Conservation (phyloP, 2,329 filamentous ascomycete genomes). For the Phialophora tarda region DNA sequence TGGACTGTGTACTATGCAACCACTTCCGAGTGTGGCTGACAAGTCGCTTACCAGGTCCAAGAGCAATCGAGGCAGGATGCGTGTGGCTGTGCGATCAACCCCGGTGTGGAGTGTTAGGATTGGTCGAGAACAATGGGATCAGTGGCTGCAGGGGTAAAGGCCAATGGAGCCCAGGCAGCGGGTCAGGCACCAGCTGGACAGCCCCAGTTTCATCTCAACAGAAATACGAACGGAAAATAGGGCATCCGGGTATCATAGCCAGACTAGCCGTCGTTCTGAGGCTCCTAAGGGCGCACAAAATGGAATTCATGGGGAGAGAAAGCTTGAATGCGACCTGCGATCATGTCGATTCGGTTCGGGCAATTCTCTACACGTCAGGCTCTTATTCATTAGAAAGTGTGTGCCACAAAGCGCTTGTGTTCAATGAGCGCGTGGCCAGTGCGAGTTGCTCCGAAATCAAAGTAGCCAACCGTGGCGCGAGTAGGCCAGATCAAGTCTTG, state of each 20-base stretch:
- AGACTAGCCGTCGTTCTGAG: slow-evolving; percentile 11
- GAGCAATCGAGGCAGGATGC: slow-evolving; percentile 15
- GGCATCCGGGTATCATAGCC: slow-evolving; percentile 25
- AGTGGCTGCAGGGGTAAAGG: slow-evolving; percentile 22
- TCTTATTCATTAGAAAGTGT: slow-evolving; percentile 6
- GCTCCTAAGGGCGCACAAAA: neutral
- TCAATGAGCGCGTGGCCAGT: slow-evolving; percentile 29
- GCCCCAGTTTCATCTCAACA: slow-evolving; percentile 32
- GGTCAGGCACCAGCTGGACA: slow-evolving; percentile 13
- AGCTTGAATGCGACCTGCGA: neutral
- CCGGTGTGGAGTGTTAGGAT: slow-evolving; percentile 27
- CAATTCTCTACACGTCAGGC: neutral
- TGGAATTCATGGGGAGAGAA: neutral
- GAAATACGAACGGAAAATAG: slow-evolving; percentile 25
- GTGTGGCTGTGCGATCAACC: slow-evolving; percentile 28
- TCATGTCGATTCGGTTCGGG: neutral
- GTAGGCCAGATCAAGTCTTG: neutral
- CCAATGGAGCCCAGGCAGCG: slow-evolving; percentile 22
- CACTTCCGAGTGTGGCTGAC: slow-evolving; percentile 12
- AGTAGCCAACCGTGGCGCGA: slow-evolving; percentile 19
- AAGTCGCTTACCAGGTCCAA: slow-evolving; percentile 5
- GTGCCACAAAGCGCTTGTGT: slow-evolving; percentile 30
- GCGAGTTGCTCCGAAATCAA: slow-evolving; percentile 2
- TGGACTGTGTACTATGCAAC: neutral
- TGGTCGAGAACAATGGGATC: slow-evolving; percentile 36